phyloP scores from a whole-genome alignment of 2,329 filamentous ascomycete genomes.

The Venturia effusa region DNA sequence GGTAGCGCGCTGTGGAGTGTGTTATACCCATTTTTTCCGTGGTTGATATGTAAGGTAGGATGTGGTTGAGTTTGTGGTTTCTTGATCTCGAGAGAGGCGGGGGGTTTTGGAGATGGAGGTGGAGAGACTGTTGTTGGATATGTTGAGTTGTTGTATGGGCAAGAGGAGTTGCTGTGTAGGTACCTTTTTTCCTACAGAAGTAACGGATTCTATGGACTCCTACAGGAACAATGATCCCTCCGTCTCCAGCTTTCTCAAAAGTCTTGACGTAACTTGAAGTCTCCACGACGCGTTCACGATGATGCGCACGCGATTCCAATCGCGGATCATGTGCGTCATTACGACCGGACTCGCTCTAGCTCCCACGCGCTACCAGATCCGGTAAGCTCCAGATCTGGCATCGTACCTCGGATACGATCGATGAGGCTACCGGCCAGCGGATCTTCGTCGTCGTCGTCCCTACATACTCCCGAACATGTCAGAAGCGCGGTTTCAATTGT shows the following conservation, averaged over 20 bases:
- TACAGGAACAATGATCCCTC: background rate
- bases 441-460: too few species aligned
- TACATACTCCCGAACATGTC: too few species aligned
- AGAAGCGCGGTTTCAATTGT: too few species aligned
- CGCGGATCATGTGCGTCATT: background rate
- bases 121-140: background rate
- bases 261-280: background rate
- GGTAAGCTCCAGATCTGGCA: background rate
- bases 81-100: background rate
- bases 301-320: background rate
- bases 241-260: background rate
- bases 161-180: too few species aligned
- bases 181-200: background rate
- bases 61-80: too few species aligned
- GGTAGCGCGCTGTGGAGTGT: slow-evolving; percentile 41
- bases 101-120: background rate
- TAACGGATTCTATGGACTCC: too few species aligned
- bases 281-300: background rate
- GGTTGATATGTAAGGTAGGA: too few species aligned
- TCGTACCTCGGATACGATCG: too few species aligned
- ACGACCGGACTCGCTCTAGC: background rate
- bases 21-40: slow-evolving; percentile 38
- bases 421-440: too few species aligned
- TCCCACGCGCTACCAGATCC: background rate
- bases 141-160: background rate